Percentiles rank a stretch among this genome's conserved stretches.
phyloP scores from a whole-genome alignment of 306 rosid species.

The Cicer bijugum region DNA sequence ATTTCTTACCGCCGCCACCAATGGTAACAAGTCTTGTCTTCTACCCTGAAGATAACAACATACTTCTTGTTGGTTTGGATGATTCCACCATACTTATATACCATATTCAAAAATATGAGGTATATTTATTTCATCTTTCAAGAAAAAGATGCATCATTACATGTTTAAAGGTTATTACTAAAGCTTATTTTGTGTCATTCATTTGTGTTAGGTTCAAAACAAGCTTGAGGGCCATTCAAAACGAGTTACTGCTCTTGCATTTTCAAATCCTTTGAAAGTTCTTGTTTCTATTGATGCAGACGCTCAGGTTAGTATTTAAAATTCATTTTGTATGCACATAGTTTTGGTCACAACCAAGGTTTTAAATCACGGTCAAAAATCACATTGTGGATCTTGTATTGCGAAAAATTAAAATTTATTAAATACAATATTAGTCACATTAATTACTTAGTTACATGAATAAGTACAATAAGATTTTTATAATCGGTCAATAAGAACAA shows the following conservation, averaged over 20 bases:
- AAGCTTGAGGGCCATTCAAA: slow-evolving; percentile 47
- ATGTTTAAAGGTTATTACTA: slow-evolving; percentile 9
- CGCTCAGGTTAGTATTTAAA: slow-evolving; percentile 27
- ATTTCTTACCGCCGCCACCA: slow-evolving; percentile 48
- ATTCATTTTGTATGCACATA: neutral
- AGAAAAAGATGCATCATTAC: neutral
- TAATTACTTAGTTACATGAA: no score
- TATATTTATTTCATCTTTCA: slow-evolving; percentile 7
- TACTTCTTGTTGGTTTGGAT: slow-evolving; percentile 48
- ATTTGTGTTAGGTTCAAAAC: neutral
- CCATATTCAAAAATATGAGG: slow-evolving; percentile 13
- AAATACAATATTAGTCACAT: no score
- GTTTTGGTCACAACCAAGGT: neutral
- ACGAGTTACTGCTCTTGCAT: slow-evolving; percentile 53
- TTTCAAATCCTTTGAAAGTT: slow-evolving; percentile 44
- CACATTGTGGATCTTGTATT: no score
- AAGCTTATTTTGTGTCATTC: neutral
- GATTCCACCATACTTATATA: slow-evolving; percentile 42
- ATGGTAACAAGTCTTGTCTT: slow-evolving; percentile 51
- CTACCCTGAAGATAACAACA: slow-evolving; percentile 47
- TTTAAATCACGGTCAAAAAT: no score
- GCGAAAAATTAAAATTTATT: no score
- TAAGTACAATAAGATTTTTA: no score
- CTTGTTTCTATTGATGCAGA: slow-evolving; percentile 52
- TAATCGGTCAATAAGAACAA: no score